phyloP scores from a whole-genome alignment of 257 asterid genomes.

The Petrea volubilis region DNA sequence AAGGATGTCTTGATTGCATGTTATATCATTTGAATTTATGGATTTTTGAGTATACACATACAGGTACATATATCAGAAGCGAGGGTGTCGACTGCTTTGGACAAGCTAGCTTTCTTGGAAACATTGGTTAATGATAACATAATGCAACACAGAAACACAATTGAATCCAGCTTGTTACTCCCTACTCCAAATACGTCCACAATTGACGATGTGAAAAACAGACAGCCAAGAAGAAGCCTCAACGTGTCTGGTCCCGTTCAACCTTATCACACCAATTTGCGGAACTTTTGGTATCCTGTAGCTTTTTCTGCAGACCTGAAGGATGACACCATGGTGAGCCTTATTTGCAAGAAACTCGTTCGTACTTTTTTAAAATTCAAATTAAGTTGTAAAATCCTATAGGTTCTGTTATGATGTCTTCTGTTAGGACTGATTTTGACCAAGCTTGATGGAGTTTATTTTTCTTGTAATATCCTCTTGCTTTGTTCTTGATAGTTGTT shows the following conservation, averaged over 20 bases:
- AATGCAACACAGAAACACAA: slow-evolving; percentile 55
- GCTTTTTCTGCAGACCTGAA: slow-evolving; percentile 85
- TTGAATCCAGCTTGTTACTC: slow-evolving; percentile 35
- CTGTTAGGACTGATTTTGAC: not conserved
- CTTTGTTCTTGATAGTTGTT: not conserved
- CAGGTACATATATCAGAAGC: slow-evolving; percentile 95
- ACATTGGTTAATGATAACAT: slow-evolving; percentile 76
- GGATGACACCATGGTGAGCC: slow-evolving; percentile 87
- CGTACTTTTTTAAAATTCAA: too few species aligned
- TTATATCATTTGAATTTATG: not conserved
- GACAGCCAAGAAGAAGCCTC: slow-evolving; percentile 47
- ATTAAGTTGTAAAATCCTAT: not conserved
- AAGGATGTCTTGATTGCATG: not conserved
- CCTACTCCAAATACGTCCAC: slow-evolving; percentile 59
- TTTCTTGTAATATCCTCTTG: not conserved
- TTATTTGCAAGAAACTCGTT: not conserved
- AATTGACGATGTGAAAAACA: slow-evolving; percentile 32
- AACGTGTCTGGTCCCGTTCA: slow-evolving; percentile 89
- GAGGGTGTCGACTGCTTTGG: slow-evolving; percentile 83
- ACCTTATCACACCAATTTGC: slow-evolving; percentile 60
- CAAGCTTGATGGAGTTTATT: not conserved
- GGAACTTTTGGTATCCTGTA: slow-evolving; percentile 96
- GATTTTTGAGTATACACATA: slow-evolving; percentile 19
- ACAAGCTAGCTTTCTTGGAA: slow-evolving; percentile 92
- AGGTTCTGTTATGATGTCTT: not conserved